These are phyloP conservation scores for Phaffia rhodozyma DNA, from an alignment of 1,284 basidiomycete species.

Conservation along the genomic window DNA sequence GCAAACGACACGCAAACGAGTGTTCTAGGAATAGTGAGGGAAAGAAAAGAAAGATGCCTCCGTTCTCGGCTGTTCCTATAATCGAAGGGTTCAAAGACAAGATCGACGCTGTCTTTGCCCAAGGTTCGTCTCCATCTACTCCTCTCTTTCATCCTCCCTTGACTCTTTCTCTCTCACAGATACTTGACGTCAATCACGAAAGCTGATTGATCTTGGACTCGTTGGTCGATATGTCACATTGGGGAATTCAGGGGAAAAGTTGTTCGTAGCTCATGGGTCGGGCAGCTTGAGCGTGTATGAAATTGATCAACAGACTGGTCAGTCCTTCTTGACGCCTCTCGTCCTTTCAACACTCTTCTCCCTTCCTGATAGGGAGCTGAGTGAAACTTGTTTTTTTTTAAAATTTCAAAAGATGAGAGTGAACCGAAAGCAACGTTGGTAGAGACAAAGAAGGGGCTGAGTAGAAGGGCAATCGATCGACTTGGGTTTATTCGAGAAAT, in stretches of 20 bases:
- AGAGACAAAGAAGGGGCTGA: slow-evolving; percentile 54
- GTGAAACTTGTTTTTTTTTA: background rate
- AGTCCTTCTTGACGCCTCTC: slow-evolving; percentile 20
- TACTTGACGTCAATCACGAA: too few species aligned
- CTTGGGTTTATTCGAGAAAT: slow-evolving; percentile 70
- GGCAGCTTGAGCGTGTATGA: slow-evolving; percentile 59
- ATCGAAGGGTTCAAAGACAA: slow-evolving; percentile 24
- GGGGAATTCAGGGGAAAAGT: slow-evolving; percentile 47
- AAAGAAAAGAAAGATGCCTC: slow-evolving; percentile 16
- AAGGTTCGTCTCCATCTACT: slow-evolving; percentile 16
- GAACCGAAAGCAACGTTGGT: slow-evolving; percentile 42
- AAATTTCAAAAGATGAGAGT: slow-evolving; percentile 23
- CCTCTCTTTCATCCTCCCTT: background rate
- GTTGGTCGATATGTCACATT: slow-evolving; percentile 1
- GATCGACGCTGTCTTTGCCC: slow-evolving; percentile 22
- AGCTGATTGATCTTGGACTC: background rate
- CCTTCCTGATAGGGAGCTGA: slow-evolving; percentile 14
- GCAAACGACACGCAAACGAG: too few species aligned
- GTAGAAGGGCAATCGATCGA: slow-evolving; percentile 66
- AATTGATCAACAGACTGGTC: slow-evolving; percentile 38
- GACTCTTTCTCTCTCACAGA: background rate
- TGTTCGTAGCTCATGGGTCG: slow-evolving; percentile 61
- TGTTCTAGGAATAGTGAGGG: too few species aligned
- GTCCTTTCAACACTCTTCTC: too few species aligned
- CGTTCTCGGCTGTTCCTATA: slow-evolving; percentile 18